Evolutionary conservation across 2,329 filamentous ascomycete species (phyloP), one percentile per base, ranked within the genome.

Genomic region (Pyricularia grisea): DNA sequence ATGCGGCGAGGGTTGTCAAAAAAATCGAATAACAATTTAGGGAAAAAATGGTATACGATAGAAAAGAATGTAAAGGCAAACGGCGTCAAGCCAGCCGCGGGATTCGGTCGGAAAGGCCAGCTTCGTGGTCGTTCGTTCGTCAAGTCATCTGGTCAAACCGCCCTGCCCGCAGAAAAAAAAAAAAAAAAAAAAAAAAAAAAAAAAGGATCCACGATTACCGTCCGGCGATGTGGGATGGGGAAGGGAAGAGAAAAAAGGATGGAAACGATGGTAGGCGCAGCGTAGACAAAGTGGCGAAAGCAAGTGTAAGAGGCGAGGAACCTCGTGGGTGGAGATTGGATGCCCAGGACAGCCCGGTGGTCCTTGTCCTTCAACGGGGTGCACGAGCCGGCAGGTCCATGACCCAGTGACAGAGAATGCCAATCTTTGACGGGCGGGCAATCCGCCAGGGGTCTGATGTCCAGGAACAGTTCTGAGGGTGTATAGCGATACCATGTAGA

Each of bases 91-190:
- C 72, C 71, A 72, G 72, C 72, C 71, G 74, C 74, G 67, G 70
- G 72, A 72, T 72, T 67, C 71, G 67, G 71, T 69, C 70, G 71
- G 66, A 71, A 73, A 72, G 70, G 71, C 67, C 67, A 64, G 67
- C 67, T 68, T 65, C 73, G 75, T 70, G 71, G 76, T 77, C 76
- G 77, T 79, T 74, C 60, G 78, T 76, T 78, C 74, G 74, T 80
- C 75, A 79, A 81, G 75, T 80, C 81, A 82, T 83, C 79, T 79
- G 82, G 76, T 74, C 77, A 74, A 76, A 63, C 69, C 50, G 67
- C 28, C 67, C 55, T 63, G 58, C 30, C 30, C 55, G 58, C 27
- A 33, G 27, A 68, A 67, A 68, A 55, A 67, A 67, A n/a, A 9
- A 67, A 42, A 67, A n/a, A 9, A 67, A 42, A n/a, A n/a, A 68